phyloP scores from a whole-genome alignment of 495 filamentous ascomycete genomes.

The Tuber brumale region DNA sequence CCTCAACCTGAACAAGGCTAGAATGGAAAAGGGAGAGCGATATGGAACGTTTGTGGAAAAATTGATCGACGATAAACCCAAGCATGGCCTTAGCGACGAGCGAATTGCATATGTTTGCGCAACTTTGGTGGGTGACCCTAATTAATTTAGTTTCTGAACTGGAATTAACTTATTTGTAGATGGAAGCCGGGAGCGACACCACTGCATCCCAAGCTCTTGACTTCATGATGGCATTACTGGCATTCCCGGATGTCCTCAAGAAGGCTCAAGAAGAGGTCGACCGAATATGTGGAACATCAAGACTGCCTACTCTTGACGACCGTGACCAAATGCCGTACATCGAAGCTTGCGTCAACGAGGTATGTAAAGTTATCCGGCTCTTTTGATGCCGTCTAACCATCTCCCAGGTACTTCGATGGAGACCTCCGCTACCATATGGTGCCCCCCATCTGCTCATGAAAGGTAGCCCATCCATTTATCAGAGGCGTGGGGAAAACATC shows the following conservation, averaged over 20 bases:
- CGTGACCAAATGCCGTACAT: conserved; percentile 18
- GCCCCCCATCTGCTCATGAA: conserved; percentile 39
- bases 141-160: not conserved
- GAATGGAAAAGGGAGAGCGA: conserved; percentile 1
- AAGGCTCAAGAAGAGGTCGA: conserved; percentile 41
- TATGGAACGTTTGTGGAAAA: conserved; percentile 13
- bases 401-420: conserved; percentile 42
- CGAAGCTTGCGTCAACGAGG: conserved; percentile 8
- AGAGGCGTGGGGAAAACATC: not conserved
- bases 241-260: conserved; percentile 27
- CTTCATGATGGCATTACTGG: conserved; percentile 35
- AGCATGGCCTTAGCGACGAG: conserved; percentile 24
- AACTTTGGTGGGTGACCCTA: not conserved
- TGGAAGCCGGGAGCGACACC: conserved; percentile 27
- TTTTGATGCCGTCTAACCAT: conserved; percentile 9
- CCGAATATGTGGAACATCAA: conserved; percentile 32
- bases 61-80: conserved; percentile 19
- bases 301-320: conserved; percentile 16
- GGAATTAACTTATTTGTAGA: conserved; percentile 5
- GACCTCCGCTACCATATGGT: conserved; percentile 37
- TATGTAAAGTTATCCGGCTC: not conserved
- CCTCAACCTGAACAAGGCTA: conserved; percentile 4
- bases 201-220: conserved; percentile 19
- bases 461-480: not conserved
- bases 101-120: conserved; percentile 28